Conservation (phyloP, 495 filamentous ascomycete genomes). For the Aspergillus sclerotioniger region DNA sequence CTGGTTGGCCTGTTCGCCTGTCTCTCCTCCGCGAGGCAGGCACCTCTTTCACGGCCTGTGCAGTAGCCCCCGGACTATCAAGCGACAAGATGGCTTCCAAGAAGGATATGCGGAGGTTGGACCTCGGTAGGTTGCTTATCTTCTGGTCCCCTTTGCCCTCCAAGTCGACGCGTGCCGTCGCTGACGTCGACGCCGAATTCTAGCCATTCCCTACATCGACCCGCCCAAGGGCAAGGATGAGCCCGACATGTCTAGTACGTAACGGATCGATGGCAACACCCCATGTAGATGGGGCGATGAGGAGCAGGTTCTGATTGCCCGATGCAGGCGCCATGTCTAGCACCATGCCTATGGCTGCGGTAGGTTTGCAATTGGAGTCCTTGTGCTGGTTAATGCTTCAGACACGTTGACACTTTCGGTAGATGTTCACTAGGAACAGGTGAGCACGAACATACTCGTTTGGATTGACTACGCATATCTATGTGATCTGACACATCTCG, state of each 20-base stretch:
- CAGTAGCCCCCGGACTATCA: neutral
- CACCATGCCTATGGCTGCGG: conserved; percentile 88
- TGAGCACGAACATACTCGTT: conserved; percentile 39
- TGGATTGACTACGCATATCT: neutral
- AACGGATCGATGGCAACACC: conserved; percentile 1
- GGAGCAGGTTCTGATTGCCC: conserved; percentile 16
- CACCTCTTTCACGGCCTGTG: neutral
- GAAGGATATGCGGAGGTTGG: conserved; percentile 58
- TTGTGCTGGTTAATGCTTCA: neutral
- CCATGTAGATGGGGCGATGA: neutral
- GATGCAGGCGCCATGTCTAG: conserved; percentile 68
- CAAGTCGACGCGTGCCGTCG: neutral
- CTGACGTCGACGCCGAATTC: conserved; percentile 21
- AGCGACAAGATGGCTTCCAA: conserved; percentile 59
- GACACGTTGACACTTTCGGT: conserved; percentile 18
- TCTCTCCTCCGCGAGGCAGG: neutral
- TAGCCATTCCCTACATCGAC: conserved; percentile 64
- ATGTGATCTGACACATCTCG: conserved; percentile 12
- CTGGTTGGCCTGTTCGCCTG: conserved; percentile 9
- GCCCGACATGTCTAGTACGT: conserved; percentile 53
- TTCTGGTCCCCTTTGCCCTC: neutral
- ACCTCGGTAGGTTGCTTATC: conserved; percentile 64
- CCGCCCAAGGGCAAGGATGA: conserved; percentile 55
- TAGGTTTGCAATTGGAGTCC: conserved; percentile 39
- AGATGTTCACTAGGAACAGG: conserved; percentile 90